Evolutionary conservation across 345 rosid species (phyloP), one percentile per base, ranked within the genome.

Genomic region (Salix arbutifolia): DNA sequence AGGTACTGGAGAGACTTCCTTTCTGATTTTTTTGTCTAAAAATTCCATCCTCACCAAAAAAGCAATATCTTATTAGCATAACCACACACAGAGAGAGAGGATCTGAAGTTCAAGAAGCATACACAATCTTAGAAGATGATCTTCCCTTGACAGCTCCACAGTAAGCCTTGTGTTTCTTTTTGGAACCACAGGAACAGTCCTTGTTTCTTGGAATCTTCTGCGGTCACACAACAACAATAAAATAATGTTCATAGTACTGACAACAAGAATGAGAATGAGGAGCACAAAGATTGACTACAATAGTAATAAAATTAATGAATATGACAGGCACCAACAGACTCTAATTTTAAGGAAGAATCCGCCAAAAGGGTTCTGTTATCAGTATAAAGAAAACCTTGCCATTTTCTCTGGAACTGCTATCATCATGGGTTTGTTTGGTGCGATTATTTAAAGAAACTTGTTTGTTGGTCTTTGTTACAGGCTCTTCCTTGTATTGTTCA

Each of bases 121-220:
- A 91, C 97, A 82, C 81, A 30, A 85, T 68, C 86, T 84, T 90
- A 19, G 85, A 69, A 31, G 89, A 79, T 76, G 91, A 65, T 84
- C 88, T 91, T 80, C 88, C 87, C 18, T 85, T 58, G n/a, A 80
- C 92, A 74, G 96, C 76, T 75, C 97, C 96, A 69, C 99, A 95
- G 78, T 96, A 93, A 60, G 98, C 84, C 84, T 93, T 96, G 88
- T 91, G 85, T 84, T 93, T 96, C 89, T 87, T 93, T 91, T 86
- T 91, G 33, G 98, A 93, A 67, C 98, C 98, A 72, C 97, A 93
- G 35, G 91, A 90, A 75, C 98, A 93, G 19, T 77, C 60, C 81
- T 90, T 88, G 80, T 90, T 93, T 86, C 93, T 87, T 16, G 93
- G 75, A 48, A 93, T 83, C 83, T 88, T 89, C 92, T 88, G 85